These are phyloP conservation scores for Fomitopsis pinicola DNA, from an alignment of 1,284 basidiomycete species.

Conservation along the genomic window DNA sequence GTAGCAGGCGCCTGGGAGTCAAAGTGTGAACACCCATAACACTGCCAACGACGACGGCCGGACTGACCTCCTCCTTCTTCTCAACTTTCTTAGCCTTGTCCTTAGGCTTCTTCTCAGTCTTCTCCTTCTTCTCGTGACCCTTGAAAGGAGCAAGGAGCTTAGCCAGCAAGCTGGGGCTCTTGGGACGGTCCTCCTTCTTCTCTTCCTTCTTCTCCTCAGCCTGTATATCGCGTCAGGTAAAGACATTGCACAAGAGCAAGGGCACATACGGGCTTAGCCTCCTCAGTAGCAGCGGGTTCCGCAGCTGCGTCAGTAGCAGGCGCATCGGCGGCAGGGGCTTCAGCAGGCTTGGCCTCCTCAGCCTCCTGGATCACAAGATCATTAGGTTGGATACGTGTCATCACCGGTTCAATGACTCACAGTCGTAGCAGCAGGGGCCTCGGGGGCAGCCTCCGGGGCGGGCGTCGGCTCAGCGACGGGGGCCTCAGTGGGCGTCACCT, in stretches of 20 bases:
- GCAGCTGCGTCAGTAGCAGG: constrained; percentile 31
- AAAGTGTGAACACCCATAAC: background rate
- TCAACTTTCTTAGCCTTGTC: constrained; percentile 56
- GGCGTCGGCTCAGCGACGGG: constrained; percentile 31
- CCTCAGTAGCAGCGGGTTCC: constrained; percentile 38
- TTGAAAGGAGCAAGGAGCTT: constrained; percentile 74
- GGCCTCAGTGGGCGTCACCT: constrained; percentile 47
- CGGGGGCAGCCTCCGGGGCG: constrained; percentile 22
- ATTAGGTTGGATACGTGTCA: constrained; percentile 3
- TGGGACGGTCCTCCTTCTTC: constrained; percentile 72
- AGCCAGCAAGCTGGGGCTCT: constrained; percentile 68
- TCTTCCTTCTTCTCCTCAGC: constrained; percentile 40
- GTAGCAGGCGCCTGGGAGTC: constrained; percentile 29
- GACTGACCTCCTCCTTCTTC: constrained; percentile 61
- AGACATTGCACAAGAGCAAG: constrained; percentile 1
- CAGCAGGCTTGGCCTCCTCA: constrained; percentile 31
- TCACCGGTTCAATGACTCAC: constrained; percentile 12
- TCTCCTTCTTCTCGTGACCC: constrained; percentile 27
- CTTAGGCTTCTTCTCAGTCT: constrained; percentile 53
- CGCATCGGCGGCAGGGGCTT: constrained; percentile 30
- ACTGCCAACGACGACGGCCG: constrained; percentile 15
- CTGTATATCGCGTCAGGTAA: constrained; percentile 10
- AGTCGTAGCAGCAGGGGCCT: constrained; percentile 26
- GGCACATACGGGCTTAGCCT: constrained; percentile 54
- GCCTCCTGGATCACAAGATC: constrained; percentile 36